Base-by-base conservation (phyloP, 768 basidiomycete species). In the Trametes cinnabarina region DNA sequence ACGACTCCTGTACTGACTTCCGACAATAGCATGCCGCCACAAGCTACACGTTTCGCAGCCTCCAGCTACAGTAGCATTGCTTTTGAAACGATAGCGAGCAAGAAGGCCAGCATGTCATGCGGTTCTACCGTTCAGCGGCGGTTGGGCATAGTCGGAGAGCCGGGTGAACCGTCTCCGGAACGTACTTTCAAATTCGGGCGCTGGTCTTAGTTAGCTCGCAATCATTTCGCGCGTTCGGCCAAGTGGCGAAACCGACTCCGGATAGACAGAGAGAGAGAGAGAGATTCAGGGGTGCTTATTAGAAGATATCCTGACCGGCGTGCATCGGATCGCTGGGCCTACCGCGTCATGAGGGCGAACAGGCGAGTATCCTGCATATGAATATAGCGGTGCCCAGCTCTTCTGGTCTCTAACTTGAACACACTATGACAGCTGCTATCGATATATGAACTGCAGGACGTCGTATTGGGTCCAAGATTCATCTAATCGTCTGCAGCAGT, bases 141-240 rank as follows among this genome's bases (percentile, higher is more conserved):
- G 26, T 14, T 20, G 23, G 25, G 23, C 28, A 41, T 43, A 32
- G 43, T 47, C 43, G 53, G 53, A 12, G n/a, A 2, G 6, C n/a
- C 34, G 43, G 53, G 53, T 12, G 5, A 22, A 47, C 53, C 53
- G 53, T 46, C 44, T 8, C 35, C 53, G 43, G 53, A 39, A 15
- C 25, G 3, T 34, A 34, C 14, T 14, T 14, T 15, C 37, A 39
- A n/a, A 8, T 39, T 9, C 44, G 9, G 34, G 44, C 43, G 42
- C 22, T 26, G 20, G 32, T 28, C 17, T 30, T 17, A 22, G 41
- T 22, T 17, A 25, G 26, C 34, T 30, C 37, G 37, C 9, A 22
- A 28, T 22, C 12, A 25, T 15, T 23, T 30, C 37, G 37, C 9
- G 37, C 37, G 11, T 14, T n/a, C 14, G n/a, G 11, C 5, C 15